phyloP scores from a whole-genome alignment of 75 land plant genomes.

The Pinus tabuliformis region DNA sequence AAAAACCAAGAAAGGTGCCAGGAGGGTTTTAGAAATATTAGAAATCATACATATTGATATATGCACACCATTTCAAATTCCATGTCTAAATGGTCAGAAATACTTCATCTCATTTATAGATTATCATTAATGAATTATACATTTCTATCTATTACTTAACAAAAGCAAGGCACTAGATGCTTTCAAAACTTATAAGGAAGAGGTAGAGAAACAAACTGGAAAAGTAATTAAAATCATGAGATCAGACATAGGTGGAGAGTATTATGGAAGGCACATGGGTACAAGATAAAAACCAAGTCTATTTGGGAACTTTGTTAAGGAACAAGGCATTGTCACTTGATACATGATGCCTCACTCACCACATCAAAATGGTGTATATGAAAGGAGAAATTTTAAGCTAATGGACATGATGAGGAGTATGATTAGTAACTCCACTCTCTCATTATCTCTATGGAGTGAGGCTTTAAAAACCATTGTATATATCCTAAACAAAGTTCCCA shows the following conservation, averaged over 20 bases:
- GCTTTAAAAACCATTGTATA: neutral
- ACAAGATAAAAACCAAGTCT: neutral
- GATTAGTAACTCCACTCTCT: neutral
- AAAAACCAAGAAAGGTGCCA: slow-evolving; percentile 13
- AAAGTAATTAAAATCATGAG: slow-evolving; percentile 10
- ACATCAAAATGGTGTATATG: slow-evolving; percentile 6
- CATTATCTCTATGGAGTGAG: neutral
- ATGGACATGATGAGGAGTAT: neutral
- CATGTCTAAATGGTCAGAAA: slow-evolving; percentile 7
- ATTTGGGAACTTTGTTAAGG: neutral
- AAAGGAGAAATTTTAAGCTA: slow-evolving; percentile 1
- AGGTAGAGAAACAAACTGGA: slow-evolving; percentile 10
- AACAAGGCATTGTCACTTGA: neutral
- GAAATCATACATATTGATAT: slow-evolving; percentile 11
- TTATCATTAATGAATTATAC: slow-evolving; percentile 7
- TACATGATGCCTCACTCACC: neutral
- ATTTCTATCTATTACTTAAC: slow-evolving; percentile 9
- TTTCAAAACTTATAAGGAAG: slow-evolving; percentile 11
- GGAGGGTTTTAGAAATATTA: slow-evolving; percentile 8
- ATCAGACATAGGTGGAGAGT: slow-evolving; percentile 13
- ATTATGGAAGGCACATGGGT: neutral
- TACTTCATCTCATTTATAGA: slow-evolving; percentile 17
- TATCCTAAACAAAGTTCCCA: neutral
- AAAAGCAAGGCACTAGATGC: slow-evolving; percentile 7
- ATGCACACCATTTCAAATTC: slow-evolving; percentile 10